A percentile compares a stretch with the other conserved stretches of the same genome.
These are phyloP conservation scores for Massariosphaeria phaeospora DNA, from an alignment of 495 filamentous ascomycete species.

Conservation along the genomic window DNA sequence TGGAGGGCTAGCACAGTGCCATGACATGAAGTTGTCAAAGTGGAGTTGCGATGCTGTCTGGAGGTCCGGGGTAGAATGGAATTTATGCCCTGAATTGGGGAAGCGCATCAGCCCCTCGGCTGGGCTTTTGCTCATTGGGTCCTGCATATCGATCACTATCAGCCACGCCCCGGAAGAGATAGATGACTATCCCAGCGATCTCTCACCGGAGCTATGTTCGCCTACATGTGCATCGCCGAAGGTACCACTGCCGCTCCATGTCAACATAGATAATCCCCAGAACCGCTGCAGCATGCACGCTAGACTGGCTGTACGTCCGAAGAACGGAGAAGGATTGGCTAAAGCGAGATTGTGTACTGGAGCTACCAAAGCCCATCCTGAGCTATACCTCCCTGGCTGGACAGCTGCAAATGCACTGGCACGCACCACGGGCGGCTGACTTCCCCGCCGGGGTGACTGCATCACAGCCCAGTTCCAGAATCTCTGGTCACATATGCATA, in stretches of 20 bases:
- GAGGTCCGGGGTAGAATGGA: constrained; percentile 19
- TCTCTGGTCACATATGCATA: constrained; percentile 1
- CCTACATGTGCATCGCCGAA: constrained; percentile 10
- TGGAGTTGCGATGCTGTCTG: constrained; percentile 18
- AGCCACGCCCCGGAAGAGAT: constrained; percentile 21
- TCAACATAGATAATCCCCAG: constrained; percentile 12
- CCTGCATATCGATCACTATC: constrained; percentile 7
- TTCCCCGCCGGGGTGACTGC: background rate
- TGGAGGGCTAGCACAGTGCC: constrained; percentile 34
- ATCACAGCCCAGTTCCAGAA: background rate
- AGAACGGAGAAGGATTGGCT: constrained; percentile 18
- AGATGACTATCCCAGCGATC: constrained; percentile 17
- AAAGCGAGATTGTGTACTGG: constrained; percentile 12
- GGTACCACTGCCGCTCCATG: constrained; percentile 13
- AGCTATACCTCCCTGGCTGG: constrained; percentile 14
- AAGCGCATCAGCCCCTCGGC: constrained; percentile 27
- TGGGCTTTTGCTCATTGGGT: constrained; percentile 12
- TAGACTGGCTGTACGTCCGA: constrained; percentile 12
- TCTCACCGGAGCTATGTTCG: background rate
- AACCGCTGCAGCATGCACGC: background rate
- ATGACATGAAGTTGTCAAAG: constrained; percentile 30
- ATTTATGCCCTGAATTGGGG: constrained; percentile 29
- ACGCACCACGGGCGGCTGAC: constrained; percentile 7
- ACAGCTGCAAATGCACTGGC: constrained; percentile 16
- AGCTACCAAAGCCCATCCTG: constrained; percentile 3